Evolutionary conservation across 106 monocot species (phyloP).

Genomic region (Triglochin maritima): DNA sequence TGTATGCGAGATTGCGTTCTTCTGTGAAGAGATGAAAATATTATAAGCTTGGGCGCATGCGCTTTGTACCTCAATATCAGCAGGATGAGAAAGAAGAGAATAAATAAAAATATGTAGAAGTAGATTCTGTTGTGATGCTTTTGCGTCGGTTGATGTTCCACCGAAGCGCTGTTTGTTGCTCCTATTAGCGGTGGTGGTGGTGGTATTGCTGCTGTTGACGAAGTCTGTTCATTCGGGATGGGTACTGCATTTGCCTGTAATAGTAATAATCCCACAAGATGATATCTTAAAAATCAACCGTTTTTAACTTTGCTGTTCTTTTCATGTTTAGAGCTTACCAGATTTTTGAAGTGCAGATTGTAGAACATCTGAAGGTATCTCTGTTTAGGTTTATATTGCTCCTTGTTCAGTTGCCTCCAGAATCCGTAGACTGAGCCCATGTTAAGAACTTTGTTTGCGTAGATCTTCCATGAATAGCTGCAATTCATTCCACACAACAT

Average conservation of each 20-base stretch:
- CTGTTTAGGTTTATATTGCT: conserved; percentile 61
- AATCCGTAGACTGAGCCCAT: conserved; percentile 76
- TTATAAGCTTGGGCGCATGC: background rate
- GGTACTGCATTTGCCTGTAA: conserved; percentile 37
- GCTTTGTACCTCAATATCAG: too few relatives aligned
- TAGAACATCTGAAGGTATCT: conserved; percentile 83
- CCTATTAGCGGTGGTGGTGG: background rate
- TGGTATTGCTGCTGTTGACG: background rate
- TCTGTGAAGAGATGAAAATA: conserved; percentile 13
- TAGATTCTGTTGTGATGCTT: conserved; percentile 22
- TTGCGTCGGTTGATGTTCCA: conserved; percentile 11
- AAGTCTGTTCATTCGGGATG: conserved; percentile 12
- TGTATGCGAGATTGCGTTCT: conserved; percentile 20
- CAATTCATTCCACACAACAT: background rate
- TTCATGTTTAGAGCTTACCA: conserved; percentile 17
- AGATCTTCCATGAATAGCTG: conserved; percentile 99
- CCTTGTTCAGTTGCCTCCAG: conserved; percentile 74
- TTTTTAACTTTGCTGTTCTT: background rate
- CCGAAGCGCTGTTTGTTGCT: background rate
- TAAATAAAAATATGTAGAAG: conserved; percentile 2
- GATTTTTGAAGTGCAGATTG: conserved; percentile 68
- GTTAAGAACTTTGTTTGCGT: conserved; percentile 76
- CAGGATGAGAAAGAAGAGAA: background rate
- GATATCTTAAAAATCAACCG: too few relatives aligned
- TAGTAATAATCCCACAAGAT: too few relatives aligned